Percentiles rank a stretch among this genome's conserved stretches.
Evolutionary conservation across 1,284 basidiomycete species (phyloP).

Genomic region (Heliocybe sulcata): DNA sequence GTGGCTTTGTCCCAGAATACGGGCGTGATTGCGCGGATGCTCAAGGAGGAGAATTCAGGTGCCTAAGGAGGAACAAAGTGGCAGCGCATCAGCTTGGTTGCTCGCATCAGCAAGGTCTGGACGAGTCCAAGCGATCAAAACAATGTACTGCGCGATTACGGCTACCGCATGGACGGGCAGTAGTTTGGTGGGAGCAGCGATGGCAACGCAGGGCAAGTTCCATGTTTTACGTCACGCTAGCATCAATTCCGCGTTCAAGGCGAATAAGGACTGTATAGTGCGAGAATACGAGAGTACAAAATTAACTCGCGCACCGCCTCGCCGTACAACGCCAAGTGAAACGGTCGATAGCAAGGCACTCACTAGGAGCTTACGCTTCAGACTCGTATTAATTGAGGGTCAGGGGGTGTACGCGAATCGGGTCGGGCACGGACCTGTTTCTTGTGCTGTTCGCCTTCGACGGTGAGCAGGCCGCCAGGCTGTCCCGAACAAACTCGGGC

Average conservation of each 20-base stretch:
- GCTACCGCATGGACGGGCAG: conserved; percentile 3
- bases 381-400: no score
- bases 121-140: no score
- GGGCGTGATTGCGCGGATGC: conserved; percentile 49
- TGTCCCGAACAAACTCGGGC: conserved; percentile 51
- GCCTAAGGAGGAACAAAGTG: conserved; percentile 21
- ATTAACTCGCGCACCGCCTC: conserved; percentile 1
- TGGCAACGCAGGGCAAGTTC: no score
- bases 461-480: conserved; percentile 45
- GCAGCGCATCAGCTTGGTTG: conserved; percentile 2
- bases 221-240: conserved; percentile 7
- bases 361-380: conserved; percentile 36
- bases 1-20: conserved; percentile 59
- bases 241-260: not conserved
- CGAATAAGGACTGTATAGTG: not conserved
- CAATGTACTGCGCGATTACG: conserved; percentile 43
- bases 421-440: conserved; percentile 34
- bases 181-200: no score
- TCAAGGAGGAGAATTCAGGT: conserved; percentile 50
- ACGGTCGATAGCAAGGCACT: not conserved
- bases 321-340: no score
- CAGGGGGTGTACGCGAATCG: conserved; percentile 6
- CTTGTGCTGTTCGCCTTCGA: conserved; percentile 44
- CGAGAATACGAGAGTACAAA: conserved; percentile 1
- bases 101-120: conserved; percentile 13